Conservation (phyloP, 2,329 filamentous ascomycete genomes). For the Trichoderma oligosporum region DNA sequence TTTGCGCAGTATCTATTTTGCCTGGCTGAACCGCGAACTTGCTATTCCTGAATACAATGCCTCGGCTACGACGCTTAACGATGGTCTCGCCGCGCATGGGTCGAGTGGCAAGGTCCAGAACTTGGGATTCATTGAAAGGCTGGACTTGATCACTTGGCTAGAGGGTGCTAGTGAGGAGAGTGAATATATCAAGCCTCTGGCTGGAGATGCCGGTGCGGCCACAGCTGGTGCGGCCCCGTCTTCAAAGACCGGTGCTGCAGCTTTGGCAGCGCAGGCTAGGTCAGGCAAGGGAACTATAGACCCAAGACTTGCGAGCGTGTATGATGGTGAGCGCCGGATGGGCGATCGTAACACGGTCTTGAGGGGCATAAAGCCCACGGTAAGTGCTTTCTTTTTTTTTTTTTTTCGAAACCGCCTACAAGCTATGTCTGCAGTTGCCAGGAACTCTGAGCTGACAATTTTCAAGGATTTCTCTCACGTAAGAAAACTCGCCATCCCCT, state of each 20-base stretch:
- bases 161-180: constrained; percentile 85
- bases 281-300: constrained; percentile 67
- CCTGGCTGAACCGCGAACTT: constrained; percentile 89
- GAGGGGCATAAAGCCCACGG: constrained; percentile 81
- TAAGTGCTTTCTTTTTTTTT: constrained; percentile 42
- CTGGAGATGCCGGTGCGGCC: constrained; percentile 50
- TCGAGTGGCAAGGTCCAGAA: constrained; percentile 72
- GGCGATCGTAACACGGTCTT: constrained; percentile 88
- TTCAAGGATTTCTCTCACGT: constrained; percentile 87
- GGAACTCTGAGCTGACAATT: not conserved
- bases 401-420: not conserved
- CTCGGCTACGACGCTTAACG: constrained; percentile 74
- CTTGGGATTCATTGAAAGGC: constrained; percentile 82
- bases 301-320: constrained; percentile 80
- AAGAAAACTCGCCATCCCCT: constrained; percentile 75
- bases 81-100: constrained; percentile 59
- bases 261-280: constrained; percentile 44
- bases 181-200: constrained; percentile 85
- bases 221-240: constrained; percentile 39
- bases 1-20: constrained; percentile 91
- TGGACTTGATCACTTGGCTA: constrained; percentile 91
- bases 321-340: constrained; percentile 85
- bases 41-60: constrained; percentile 89
- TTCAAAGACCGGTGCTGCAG: constrained; percentile 28
- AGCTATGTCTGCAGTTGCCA: not conserved